These are phyloP conservation scores for Fusarium irregulare DNA, from an alignment of 2,329 filamentous ascomycete genomes.

Conservation along the genomic window DNA sequence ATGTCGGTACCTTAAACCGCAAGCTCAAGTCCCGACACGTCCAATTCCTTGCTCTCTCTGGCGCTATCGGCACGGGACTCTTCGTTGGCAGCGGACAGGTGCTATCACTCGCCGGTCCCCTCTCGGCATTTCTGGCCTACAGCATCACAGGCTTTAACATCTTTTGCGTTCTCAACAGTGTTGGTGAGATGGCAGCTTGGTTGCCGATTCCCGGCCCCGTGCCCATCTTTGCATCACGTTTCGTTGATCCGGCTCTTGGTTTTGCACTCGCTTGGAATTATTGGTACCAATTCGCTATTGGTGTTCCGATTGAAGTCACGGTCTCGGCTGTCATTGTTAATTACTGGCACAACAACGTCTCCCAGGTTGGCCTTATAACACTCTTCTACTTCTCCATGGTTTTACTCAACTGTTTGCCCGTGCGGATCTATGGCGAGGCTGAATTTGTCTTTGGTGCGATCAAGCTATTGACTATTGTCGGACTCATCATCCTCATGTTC, in stretches of 20 bases:
- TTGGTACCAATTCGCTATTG: conserved; percentile 70
- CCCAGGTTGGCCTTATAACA: conserved; percentile 18
- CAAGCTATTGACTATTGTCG: conserved; percentile 68
- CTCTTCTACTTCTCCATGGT: conserved; percentile 28
- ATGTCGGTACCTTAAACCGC: conserved; percentile 30
- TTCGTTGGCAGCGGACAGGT: conserved; percentile 27
- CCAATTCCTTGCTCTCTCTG: conserved; percentile 65
- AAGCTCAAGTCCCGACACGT: conserved; percentile 67
- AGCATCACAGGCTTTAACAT: conserved; percentile 26
- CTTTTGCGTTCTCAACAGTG: conserved; percentile 39
- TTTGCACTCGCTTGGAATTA: conserved; percentile 65
- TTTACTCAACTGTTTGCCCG: conserved; percentile 22
- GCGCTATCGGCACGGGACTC: conserved; percentile 31
- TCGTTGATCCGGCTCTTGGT: conserved; percentile 64
- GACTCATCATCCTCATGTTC: conserved; percentile 62
- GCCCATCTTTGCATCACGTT: conserved; percentile 53
- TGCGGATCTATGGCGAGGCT: conserved; percentile 59
- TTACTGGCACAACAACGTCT: conserved; percentile 63
- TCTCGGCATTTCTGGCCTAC: conserved; percentile 25
- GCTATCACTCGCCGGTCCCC: conserved; percentile 20
- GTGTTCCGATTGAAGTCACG: conserved; percentile 68
- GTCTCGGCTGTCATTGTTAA: conserved; percentile 69
- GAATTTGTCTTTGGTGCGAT: conserved; percentile 72
- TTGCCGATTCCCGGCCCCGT: conserved; percentile 1
- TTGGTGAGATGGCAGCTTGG: conserved; percentile 50